phyloP scores from a whole-genome alignment of 148 eudicot genomes.

The Cornus suecica region DNA sequence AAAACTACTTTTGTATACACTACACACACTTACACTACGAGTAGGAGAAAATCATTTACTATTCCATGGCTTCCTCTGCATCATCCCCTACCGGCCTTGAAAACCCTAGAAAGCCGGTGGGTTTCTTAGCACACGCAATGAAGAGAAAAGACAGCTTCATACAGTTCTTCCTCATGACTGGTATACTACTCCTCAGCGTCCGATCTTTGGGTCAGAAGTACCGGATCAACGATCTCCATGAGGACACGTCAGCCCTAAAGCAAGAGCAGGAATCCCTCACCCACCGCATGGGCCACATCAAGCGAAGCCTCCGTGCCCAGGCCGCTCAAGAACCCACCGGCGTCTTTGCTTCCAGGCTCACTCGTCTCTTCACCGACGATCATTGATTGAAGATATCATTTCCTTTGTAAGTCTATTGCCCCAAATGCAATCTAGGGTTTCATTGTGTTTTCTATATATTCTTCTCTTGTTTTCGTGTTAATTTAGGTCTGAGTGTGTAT shows the following conservation, averaged over 20 bases:
- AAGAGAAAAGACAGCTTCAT: constrained; percentile 66
- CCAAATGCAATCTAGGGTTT: constrained; percentile 2
- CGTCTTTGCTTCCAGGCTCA: constrained; percentile 49
- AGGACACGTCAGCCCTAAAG: constrained; percentile 44
- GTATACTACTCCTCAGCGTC: constrained; percentile 56
- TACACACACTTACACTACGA: too few species aligned
- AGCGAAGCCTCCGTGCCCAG: constrained; percentile 46
- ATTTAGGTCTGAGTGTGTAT: too few species aligned
- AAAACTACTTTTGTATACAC: too few species aligned
- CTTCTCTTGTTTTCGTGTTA: not conserved
- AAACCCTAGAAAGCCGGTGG: constrained; percentile 17
- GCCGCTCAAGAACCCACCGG: constrained; percentile 61
- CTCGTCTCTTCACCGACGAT: constrained; percentile 43
- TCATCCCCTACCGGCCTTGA: constrained; percentile 27
- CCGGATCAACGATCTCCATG: constrained; percentile 52
- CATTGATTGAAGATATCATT: constrained; percentile 15
- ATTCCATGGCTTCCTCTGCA: constrained; percentile 15
- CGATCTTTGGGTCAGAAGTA: constrained; percentile 78
- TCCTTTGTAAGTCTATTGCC: too few species aligned
- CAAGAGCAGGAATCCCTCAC: constrained; percentile 46
- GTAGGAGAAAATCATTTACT: too few species aligned
- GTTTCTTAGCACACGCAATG: constrained; percentile 54
- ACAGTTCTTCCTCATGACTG: constrained; percentile 76
- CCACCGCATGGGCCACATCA: constrained; percentile 47
- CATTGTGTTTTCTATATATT: not conserved